Conservation (phyloP, 768 basidiomycete genomes). For the Boletus reticuloceps region DNA sequence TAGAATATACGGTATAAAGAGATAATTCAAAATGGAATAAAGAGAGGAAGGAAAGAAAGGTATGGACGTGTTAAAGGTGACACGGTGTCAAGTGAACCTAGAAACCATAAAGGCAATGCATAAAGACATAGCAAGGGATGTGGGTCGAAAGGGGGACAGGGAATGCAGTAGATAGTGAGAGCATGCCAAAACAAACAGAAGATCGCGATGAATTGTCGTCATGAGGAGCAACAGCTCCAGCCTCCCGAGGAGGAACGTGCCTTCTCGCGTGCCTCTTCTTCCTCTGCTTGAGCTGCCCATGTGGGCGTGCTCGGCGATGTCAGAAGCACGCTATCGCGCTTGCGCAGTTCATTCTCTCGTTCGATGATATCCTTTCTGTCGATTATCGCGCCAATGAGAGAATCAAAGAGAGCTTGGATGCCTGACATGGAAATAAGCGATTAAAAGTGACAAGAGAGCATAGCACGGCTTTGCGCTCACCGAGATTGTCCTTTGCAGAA, state of each 20-base stretch:
- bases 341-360: conserved; percentile 73
- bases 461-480: conserved; percentile 36
- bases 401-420: conserved; percentile 75
- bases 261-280: conserved; percentile 67
- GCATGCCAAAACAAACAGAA: conserved; percentile 18
- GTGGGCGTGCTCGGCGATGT: conserved; percentile 59
- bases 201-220: conserved; percentile 17
- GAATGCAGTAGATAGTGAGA: conserved; percentile 17
- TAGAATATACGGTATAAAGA: conserved; percentile 41
- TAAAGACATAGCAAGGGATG: conserved; percentile 28
- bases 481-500: conserved; percentile 84
- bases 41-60: conserved; percentile 18
- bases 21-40: conserved; percentile 38
- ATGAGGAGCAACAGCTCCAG: conserved; percentile 70
- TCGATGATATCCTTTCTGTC: conserved; percentile 76
- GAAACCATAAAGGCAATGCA: conserved; percentile 23
- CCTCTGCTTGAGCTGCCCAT: conserved; percentile 80
- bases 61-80: conserved; percentile 11
- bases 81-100: conserved; percentile 25
- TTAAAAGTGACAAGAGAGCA: conserved; percentile 12
- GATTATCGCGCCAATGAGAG: conserved; percentile 79
- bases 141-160: conserved; percentile 8
- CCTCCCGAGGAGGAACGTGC: conserved; percentile 42
- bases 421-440: conserved; percentile 43
- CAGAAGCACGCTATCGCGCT: conserved; percentile 82